A percentile compares a stretch with the other conserved stretches of the same genome.
Conservation (phyloP, 1,284 basidiomycete species). For the Ceraceosorus guamensis region DNA sequence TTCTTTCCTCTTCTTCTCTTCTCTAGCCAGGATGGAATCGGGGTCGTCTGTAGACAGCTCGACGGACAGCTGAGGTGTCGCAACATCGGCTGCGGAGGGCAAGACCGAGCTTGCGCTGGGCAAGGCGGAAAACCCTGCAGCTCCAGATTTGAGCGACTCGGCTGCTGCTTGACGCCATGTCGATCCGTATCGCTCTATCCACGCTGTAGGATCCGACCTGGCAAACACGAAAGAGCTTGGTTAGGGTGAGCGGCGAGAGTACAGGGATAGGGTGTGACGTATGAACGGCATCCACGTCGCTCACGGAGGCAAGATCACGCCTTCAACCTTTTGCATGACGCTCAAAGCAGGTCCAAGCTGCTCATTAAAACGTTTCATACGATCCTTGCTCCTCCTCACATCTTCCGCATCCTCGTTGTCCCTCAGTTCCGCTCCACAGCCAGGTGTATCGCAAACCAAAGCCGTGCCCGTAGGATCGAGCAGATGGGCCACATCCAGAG, state of each 20-base stretch:
- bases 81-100: constrained; percentile 4
- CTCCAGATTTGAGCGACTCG: constrained; percentile 8
- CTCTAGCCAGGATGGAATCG: constrained; percentile 50
- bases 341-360: constrained; percentile 81
- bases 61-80: constrained; percentile 24
- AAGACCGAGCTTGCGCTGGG: constrained; percentile 1
- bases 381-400: constrained; percentile 74
- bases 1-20: constrained; percentile 38
- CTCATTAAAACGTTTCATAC: constrained; percentile 89
- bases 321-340: constrained; percentile 78
- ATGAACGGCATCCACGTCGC: not conserved
- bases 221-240: constrained; percentile 8
- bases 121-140: constrained; percentile 12
- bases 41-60: constrained; percentile 41
- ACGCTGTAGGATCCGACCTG: constrained; percentile 66
- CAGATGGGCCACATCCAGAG: constrained; percentile 75
- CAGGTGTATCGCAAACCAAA: constrained; percentile 44
- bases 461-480: constrained; percentile 60
- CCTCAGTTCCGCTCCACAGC: constrained; percentile 62
- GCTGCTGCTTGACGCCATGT: constrained; percentile 48
- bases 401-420: constrained; percentile 87
- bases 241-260: not conserved
- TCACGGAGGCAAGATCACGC: constrained; percentile 2
- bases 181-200: constrained; percentile 36
- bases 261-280: not conserved